phyloP scores from a whole-genome alignment of 1,139 yeast species.

The Yamadazyma sp. region DNA sequence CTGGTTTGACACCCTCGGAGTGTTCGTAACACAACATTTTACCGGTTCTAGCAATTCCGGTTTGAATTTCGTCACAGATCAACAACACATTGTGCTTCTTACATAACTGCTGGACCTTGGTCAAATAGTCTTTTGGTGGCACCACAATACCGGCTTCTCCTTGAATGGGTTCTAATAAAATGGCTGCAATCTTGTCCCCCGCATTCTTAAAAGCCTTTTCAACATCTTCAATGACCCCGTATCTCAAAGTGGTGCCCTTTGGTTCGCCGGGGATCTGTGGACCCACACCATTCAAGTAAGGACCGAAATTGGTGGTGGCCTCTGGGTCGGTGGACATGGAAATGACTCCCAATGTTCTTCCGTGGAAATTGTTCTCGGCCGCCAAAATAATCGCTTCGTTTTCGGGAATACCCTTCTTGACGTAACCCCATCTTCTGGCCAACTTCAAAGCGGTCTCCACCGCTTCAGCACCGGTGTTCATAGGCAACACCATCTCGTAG shows the following conservation, averaged over 20 bases:
- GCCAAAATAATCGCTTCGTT: slow-evolving; percentile 86
- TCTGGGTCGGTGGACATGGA: slow-evolving; percentile 97
- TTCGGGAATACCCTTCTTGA: slow-evolving; percentile 77
- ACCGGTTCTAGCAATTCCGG: slow-evolving; percentile 98
- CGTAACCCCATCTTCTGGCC: slow-evolving; percentile 97
- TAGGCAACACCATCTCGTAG: slow-evolving; percentile 92
- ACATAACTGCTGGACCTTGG: slow-evolving; percentile 73
- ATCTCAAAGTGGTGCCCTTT: slow-evolving; percentile 57
- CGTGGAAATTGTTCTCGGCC: slow-evolving; percentile 91
- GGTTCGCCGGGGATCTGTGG: slow-evolving; percentile 71
- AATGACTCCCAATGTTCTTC: slow-evolving; percentile 91
- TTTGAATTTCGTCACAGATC: slow-evolving; percentile 96
- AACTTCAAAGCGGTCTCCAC: slow-evolving; percentile 93
- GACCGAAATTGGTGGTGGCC: slow-evolving; percentile 87
- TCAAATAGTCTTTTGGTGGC: slow-evolving; percentile 80
- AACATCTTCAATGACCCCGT: slow-evolving; percentile 82
- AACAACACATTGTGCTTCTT: slow-evolving; percentile 79
- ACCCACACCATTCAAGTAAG: slow-evolving; percentile 81
- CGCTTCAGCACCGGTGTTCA: slow-evolving; percentile 99
- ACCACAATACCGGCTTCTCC: slow-evolving; percentile 99
- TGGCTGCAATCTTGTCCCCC: slow-evolving; percentile 90
- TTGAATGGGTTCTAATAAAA: slow-evolving; percentile 92
- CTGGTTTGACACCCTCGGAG: slow-evolving; percentile 76
- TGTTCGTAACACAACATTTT: slow-evolving; percentile 91
- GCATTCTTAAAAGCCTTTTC: slow-evolving; percentile 80